Conservation (phyloP, 805 yeast species). For the Candida boidinii region DNA sequence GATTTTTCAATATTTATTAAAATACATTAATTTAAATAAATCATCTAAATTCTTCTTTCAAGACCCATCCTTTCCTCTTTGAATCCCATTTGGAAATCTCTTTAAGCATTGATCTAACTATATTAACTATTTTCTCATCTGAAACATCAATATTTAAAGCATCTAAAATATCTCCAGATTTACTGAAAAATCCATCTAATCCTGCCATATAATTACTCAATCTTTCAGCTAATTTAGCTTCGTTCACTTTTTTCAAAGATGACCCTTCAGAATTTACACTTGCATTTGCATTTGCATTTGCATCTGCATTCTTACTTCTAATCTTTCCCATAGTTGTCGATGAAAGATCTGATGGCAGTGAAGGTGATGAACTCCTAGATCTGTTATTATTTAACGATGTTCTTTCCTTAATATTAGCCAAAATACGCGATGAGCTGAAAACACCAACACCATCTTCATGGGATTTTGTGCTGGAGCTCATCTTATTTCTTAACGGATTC, state of each 20-base stretch:
- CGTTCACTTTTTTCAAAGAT: too few species aligned
- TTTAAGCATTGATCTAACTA: conserved; percentile 59
- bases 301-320: too few species aligned
- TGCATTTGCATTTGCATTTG: too few species aligned
- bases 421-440: conserved; percentile 45
- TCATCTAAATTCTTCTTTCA: conserved; percentile 44
- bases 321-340: too few species aligned
- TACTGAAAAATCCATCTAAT: conserved; percentile 21
- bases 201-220: conserved; percentile 21
- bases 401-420: conserved; percentile 37
- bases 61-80: conserved; percentile 51
- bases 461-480: neutral
- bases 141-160: conserved; percentile 24
- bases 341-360: too few species aligned
- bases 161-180: conserved; percentile 21
- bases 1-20: too few species aligned
- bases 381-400: too few species aligned
- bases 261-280: too few species aligned
- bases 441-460: too few species aligned
- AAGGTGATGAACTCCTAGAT: too few species aligned
- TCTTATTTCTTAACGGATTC: neutral
- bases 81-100: conserved; percentile 63
- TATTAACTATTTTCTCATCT: conserved; percentile 46
- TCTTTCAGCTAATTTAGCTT: too few species aligned
- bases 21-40: neutral